Evolutionary conservation across 2,329 filamentous ascomycete species (phyloP).

Genomic region (Xylaria sp.): DNA sequence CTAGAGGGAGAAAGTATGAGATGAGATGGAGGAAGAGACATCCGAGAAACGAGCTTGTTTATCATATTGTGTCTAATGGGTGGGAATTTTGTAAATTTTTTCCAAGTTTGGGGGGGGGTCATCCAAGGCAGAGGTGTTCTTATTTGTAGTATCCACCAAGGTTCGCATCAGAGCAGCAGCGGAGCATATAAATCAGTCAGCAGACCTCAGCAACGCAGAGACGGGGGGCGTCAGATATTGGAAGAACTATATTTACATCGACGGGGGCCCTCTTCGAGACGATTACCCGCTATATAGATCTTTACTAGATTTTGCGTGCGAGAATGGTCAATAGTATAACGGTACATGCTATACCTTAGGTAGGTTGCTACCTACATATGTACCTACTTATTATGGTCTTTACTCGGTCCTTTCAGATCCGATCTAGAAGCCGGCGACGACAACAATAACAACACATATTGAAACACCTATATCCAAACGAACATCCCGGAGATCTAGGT

Average conservation of each 20-base stretch:
- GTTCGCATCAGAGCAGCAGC: neutral
- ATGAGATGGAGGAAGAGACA: conserved; percentile 8
- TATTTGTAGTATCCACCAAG: neutral
- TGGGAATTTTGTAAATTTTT: neutral
- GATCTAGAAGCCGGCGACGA: too few relatives aligned
- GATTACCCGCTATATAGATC: too few relatives aligned
- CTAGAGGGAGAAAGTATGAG: conserved; percentile 6
- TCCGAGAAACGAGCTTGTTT: conserved; percentile 13
- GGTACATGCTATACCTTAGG: too few relatives aligned
- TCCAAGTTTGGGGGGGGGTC: neutral
- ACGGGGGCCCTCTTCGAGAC: conserved; percentile 4
- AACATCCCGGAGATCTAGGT: too few relatives aligned
- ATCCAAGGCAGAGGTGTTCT: neutral
- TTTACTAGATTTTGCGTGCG: too few relatives aligned
- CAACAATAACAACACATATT: too few relatives aligned
- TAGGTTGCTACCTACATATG: neutral
- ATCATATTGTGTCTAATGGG: conserved; percentile 8
- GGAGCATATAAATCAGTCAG: neutral
- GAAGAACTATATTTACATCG: conserved; percentile 15
- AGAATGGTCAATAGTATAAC: too few relatives aligned
- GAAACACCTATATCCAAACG: too few relatives aligned
- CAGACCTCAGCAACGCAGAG: conserved; percentile 2
- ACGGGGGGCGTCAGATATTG: conserved; percentile 14
- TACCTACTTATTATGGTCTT: too few relatives aligned
- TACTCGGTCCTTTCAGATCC: too few relatives aligned